Percentiles rank a stretch among this genome's conserved stretches.
These are phyloP conservation scores for Leccinum variabile DNA, from an alignment of 1,284 basidiomycete genomes.

Conservation along the genomic window DNA sequence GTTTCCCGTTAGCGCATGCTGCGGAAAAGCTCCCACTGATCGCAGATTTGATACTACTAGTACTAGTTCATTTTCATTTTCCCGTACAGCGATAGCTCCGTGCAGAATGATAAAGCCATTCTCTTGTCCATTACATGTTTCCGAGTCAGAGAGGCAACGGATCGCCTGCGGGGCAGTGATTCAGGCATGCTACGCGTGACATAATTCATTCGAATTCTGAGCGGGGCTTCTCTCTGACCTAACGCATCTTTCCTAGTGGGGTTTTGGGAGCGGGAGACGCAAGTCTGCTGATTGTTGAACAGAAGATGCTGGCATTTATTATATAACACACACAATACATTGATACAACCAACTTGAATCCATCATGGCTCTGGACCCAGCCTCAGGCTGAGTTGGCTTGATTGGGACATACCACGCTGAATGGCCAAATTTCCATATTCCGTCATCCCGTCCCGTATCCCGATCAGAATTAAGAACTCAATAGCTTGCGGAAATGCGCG, in stretches of 20 bases:
- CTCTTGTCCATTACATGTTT: background rate
- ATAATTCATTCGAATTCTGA: background rate
- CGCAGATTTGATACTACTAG: background rate
- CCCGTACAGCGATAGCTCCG: background rate
- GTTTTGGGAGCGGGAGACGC: conserved; percentile 1
- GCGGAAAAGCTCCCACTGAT: background rate
- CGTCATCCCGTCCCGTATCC: background rate
- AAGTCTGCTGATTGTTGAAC: background rate
- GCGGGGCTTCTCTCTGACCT: background rate
- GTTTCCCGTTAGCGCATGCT: background rate
- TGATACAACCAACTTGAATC: background rate
- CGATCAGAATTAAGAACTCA: background rate
- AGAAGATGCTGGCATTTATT: background rate
- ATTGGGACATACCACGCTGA: background rate
- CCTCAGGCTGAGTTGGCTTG: background rate
- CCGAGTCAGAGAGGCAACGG: conserved; percentile 12
- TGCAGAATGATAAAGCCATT: conserved; percentile 2
- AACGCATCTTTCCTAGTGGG: background rate
- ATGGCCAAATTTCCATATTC: background rate
- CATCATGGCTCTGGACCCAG: background rate
- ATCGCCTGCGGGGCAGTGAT: conserved; percentile 14
- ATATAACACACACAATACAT: background rate
- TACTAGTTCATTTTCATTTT: background rate
- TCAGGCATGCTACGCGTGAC: background rate
- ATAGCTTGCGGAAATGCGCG: background rate